Percentiles rank a stretch among this genome's conserved stretches.
Evolutionary conservation across 1,139 yeast species (phyloP).

Genomic region (Suhomyces coccinellae): DNA sequence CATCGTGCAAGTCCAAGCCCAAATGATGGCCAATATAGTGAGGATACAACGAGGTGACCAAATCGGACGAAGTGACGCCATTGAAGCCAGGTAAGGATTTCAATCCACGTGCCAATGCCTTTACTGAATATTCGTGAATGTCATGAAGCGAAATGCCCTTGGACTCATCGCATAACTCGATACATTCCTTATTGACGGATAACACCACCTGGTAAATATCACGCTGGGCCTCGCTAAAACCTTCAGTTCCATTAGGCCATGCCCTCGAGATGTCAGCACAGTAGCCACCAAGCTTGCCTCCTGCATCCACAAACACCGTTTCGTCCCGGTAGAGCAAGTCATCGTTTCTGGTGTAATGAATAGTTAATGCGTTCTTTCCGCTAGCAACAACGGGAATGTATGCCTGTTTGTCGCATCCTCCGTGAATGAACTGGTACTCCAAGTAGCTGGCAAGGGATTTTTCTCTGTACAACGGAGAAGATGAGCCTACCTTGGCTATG

Average conservation of each 20-base stretch:
- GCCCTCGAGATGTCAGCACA: slow-evolving; percentile 95
- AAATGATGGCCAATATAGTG: slow-evolving; percentile 95
- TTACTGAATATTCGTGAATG: slow-evolving; percentile 70
- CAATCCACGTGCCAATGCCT: slow-evolving; percentile 60
- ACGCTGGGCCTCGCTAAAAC: slow-evolving; percentile 73
- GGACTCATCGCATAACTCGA: slow-evolving; percentile 59
- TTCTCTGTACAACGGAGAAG: slow-evolving; percentile 59
- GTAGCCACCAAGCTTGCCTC: slow-evolving; percentile 91
- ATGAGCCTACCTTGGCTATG: slow-evolving; percentile 55
- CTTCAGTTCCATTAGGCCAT: slow-evolving; percentile 80
- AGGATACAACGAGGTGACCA: slow-evolving; percentile 67
- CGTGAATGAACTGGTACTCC: slow-evolving; percentile 77
- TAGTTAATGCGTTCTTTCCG: slow-evolving; percentile 81
- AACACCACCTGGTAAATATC: slow-evolving; percentile 89
- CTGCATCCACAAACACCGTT: slow-evolving; percentile 91
- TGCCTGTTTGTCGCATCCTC: slow-evolving; percentile 89
- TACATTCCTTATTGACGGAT: slow-evolving; percentile 77
- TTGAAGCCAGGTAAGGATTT: slow-evolving; percentile 67
- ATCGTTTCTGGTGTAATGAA: slow-evolving; percentile 89
- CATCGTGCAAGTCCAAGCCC: slow-evolving; percentile 91
- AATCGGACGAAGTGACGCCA: slow-evolving; percentile 49
- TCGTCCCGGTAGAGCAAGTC: slow-evolving; percentile 74
- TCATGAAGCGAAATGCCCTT: slow-evolving; percentile 64
- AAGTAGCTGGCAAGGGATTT: slow-evolving; percentile 76
- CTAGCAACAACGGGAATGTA: slow-evolving; percentile 97